phyloP scores from a whole-genome alignment of 768 basidiomycete genomes.

The Kwoniella sp. region DNA sequence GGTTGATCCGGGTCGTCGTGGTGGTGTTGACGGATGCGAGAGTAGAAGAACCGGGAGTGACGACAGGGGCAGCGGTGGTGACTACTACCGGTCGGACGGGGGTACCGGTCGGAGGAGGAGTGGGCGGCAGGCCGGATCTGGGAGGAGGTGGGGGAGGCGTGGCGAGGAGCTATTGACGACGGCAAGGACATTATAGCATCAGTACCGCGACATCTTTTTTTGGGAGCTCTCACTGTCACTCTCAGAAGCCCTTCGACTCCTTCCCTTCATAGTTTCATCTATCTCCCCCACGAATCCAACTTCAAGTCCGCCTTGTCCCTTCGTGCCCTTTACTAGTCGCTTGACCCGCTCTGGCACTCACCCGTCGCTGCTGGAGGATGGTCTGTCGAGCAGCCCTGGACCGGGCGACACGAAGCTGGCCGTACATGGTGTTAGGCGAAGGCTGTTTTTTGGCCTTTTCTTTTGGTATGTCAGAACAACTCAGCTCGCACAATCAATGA shows the following conservation, averaged over 20 bases:
- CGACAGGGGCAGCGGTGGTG: conserved; percentile 36
- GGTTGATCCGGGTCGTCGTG: not conserved
- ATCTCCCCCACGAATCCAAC: not conserved
- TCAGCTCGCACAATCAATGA: not conserved
- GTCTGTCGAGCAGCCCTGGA: conserved; percentile 25
- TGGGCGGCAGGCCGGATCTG: conserved; percentile 25
- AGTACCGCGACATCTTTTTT: too few relatives aligned
- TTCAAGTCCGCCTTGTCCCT: not conserved
- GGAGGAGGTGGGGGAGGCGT: conserved; percentile 32
- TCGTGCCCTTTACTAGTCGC: not conserved
- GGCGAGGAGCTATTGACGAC: conserved; percentile 27
- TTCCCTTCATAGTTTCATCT: not conserved
- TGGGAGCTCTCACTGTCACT: too few relatives aligned
- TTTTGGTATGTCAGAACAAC: not conserved
- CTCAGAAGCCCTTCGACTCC: too few relatives aligned
- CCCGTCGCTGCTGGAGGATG: conserved; percentile 30
- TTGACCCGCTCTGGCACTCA: conserved; percentile 17
- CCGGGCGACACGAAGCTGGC: conserved; percentile 30
- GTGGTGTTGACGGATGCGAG: conserved; percentile 19
- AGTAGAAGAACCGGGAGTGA: conserved; percentile 39
- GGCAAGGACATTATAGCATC: not conserved
- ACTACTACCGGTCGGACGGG: conserved; percentile 38
- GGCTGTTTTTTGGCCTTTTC: not conserved
- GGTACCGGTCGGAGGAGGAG: conserved; percentile 27
- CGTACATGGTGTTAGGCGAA: conserved; percentile 17